These are phyloP conservation scores for Diaporthe sp. DNA, from an alignment of 2,329 filamentous ascomycete genomes.

Conservation along the genomic window DNA sequence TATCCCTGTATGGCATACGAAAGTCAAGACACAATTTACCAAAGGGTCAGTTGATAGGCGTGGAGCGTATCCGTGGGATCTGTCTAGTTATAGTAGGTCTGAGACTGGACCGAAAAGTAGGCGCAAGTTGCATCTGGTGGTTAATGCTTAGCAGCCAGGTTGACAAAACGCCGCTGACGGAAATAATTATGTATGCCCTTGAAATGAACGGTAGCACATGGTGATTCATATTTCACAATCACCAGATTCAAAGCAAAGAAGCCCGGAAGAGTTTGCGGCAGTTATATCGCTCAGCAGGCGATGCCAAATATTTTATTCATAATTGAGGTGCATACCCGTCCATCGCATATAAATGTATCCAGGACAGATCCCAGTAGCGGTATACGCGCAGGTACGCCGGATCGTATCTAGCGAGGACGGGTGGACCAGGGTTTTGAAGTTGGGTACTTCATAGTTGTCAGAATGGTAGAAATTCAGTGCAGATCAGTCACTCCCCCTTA, in stretches of 20 bases:
- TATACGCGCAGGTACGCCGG: background rate
- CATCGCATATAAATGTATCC: constrained; percentile 14
- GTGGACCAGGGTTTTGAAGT: background rate
- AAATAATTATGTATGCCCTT: background rate
- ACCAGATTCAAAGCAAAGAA: background rate
- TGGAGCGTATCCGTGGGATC: background rate
- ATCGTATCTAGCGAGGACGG: constrained; percentile 2
- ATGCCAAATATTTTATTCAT: constrained; percentile 31
- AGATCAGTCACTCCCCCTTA: constrained; percentile 27
- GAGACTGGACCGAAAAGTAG: background rate
- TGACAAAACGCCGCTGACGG: background rate
- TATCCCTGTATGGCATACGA: background rate
- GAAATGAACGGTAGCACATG: background rate
- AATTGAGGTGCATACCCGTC: constrained; percentile 35
- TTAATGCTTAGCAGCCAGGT: background rate
- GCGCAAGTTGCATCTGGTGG: background rate
- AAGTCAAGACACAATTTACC: background rate
- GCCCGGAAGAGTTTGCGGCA: constrained; percentile 4
- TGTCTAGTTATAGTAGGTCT: background rate
- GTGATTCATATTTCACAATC: background rate
- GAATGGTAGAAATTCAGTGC: constrained; percentile 25
- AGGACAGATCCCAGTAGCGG: constrained; percentile 36
- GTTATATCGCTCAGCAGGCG: constrained; percentile 27
- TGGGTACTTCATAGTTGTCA: constrained; percentile 23
- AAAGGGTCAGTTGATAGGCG: background rate